Percentiles rank a stretch among this genome's conserved stretches.
Conservation (phyloP, 345 rosid genomes). For the Raphanus raphanistrum region DNA sequence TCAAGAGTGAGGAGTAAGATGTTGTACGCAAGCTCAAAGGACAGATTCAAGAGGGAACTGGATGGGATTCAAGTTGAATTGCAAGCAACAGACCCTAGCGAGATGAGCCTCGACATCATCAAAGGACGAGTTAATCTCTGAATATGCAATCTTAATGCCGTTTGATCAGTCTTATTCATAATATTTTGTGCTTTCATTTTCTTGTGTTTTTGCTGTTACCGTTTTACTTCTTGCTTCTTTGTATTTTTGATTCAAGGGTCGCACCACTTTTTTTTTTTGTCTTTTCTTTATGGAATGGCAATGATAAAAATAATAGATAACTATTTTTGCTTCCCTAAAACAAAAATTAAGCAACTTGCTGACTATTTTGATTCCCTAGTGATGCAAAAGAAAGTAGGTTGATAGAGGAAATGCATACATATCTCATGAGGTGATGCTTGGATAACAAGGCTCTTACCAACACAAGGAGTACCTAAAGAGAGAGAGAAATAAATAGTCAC, state of each 20-base stretch:
- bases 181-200: conserved; percentile 10
- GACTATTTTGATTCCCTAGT: not conserved
- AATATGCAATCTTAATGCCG: conserved; percentile 3
- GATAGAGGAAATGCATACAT: no score
- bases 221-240: not conserved
- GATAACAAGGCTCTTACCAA: not conserved
- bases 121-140: conserved; percentile 50
- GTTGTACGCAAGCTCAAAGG: conserved; percentile 77
- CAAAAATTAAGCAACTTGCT: not conserved
- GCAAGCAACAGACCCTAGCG: conserved; percentile 76
- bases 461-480: not conserved
- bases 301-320: conserved; percentile 10
- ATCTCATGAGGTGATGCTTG: no score
- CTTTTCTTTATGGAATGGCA: conserved; percentile 2
- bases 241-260: conserved; percentile 28
- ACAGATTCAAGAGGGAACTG: conserved; percentile 73
- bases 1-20: conserved; percentile 74
- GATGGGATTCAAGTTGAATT: conserved; percentile 74
- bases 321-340: conserved; percentile 21
- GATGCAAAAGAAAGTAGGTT: not conserved
- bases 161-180: conserved; percentile 13
- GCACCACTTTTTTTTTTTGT: not conserved
- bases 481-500: not conserved
- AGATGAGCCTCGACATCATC: conserved; percentile 71
- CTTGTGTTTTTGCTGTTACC: not conserved